A percentile compares a stretch with the other conserved stretches of the same genome.
Conservation (phyloP, 2,329 filamentous ascomycete genomes). For the Penicillium aurantiogriseum region DNA sequence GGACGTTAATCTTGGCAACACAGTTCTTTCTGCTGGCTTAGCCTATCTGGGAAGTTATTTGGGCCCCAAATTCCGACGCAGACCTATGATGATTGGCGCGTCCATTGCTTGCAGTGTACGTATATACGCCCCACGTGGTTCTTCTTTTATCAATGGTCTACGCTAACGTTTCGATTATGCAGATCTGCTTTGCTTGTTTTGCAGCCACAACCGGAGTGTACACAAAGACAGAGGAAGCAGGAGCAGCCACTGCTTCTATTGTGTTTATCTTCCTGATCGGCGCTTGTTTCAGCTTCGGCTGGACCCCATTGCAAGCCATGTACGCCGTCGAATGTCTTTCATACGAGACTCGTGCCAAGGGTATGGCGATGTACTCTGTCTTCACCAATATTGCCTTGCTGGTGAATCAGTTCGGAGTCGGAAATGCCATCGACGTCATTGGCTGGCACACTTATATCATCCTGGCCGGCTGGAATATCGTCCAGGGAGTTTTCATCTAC, state of each 20-base stretch:
- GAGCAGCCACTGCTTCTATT: constrained; percentile 39
- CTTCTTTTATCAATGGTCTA: neutral
- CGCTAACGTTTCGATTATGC: neutral
- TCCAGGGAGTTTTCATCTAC: constrained; percentile 32
- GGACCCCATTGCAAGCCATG: constrained; percentile 48
- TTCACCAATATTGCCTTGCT: constrained; percentile 47
- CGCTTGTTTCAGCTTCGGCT: constrained; percentile 47
- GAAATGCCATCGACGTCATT: constrained; percentile 51
- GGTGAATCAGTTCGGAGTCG: constrained; percentile 50
- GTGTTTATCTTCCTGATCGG: constrained; percentile 58
- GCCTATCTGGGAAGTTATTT: constrained; percentile 51
- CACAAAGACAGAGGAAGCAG: constrained; percentile 33
- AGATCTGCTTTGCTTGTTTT: constrained; percentile 4
- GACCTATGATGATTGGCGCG: constrained; percentile 47
- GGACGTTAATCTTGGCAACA: constrained; percentile 56
- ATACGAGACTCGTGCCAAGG: constrained; percentile 57
- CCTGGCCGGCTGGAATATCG: constrained; percentile 39
- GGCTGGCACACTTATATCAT: constrained; percentile 56
- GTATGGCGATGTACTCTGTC: constrained; percentile 53
- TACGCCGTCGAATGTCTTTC: constrained; percentile 56
- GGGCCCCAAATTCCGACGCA: constrained; percentile 58
- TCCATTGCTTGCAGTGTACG: constrained; percentile 5
- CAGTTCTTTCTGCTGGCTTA: constrained; percentile 52
- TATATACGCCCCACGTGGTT: neutral
- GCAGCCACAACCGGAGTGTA: constrained; percentile 8